Percentiles rank a stretch among this genome's conserved stretches.
Conservation (phyloP, 768 basidiomycete species). For the Mrakia blollopis region DNA sequence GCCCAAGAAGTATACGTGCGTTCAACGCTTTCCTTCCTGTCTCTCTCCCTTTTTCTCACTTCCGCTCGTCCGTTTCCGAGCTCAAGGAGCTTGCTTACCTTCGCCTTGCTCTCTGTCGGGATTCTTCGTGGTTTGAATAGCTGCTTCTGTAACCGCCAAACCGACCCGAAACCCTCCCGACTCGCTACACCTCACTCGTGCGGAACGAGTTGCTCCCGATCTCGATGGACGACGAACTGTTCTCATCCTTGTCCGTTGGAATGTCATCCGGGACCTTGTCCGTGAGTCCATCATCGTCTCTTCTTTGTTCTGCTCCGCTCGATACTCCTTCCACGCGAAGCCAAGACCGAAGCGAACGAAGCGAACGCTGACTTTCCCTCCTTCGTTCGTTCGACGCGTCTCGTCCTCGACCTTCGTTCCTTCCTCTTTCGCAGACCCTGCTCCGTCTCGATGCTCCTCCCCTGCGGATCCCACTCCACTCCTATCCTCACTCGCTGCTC, state of each 20-base stretch:
- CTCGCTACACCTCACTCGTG: slow-evolving; percentile 48
- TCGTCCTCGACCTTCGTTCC: not conserved
- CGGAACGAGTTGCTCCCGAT: slow-evolving; percentile 40
- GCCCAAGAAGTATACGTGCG: slow-evolving; percentile 7
- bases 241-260: slow-evolving; percentile 72
- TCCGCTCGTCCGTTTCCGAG: slow-evolving; percentile 37
- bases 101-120: too few relatives aligned
- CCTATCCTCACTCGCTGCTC: slow-evolving; percentile 60
- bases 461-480: slow-evolving; percentile 71
- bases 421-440: slow-evolving; percentile 56
- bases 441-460: slow-evolving; percentile 65
- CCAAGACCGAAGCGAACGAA: too few relatives aligned
- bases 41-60: not conserved
- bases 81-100: too few relatives aligned
- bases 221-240: slow-evolving; percentile 50
- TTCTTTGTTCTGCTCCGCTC: not conserved
- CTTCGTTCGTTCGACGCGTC: not conserved
- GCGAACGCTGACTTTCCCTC: too few relatives aligned
- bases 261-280: slow-evolving; percentile 96
- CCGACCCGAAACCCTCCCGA: slow-evolving; percentile 66
- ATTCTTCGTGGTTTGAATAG: slow-evolving; percentile 43
- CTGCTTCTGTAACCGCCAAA: slow-evolving; percentile 75
- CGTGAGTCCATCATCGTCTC: slow-evolving; percentile 40
- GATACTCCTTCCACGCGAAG: too few relatives aligned
- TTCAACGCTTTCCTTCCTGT: not conserved